Conservation (phyloP, 2,329 filamentous ascomycete genomes). For the Nannizziopsis barbatae region DNA sequence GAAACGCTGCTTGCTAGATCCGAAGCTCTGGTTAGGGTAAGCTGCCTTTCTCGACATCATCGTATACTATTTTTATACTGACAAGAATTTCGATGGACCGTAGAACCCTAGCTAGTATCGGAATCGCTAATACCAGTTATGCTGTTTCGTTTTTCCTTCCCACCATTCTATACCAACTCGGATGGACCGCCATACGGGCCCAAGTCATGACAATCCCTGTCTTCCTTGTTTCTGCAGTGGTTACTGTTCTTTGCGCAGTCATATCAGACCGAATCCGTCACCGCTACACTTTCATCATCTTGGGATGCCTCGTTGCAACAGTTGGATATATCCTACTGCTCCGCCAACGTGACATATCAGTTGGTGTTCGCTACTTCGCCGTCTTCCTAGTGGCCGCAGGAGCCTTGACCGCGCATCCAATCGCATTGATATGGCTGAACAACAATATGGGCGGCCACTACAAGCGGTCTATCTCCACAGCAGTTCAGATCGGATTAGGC, state of each 20-base stretch:
- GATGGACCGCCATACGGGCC: constrained; percentile 43
- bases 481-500: constrained; percentile 38
- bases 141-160: constrained; percentile 35
- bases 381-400: constrained; percentile 46
- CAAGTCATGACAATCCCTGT: constrained; percentile 44
- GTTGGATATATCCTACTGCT: constrained; percentile 48
- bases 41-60: neutral
- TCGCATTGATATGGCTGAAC: constrained; percentile 46
- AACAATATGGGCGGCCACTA: constrained; percentile 50
- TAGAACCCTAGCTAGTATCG: constrained; percentile 51
- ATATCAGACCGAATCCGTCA: constrained; percentile 42
- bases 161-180: constrained; percentile 40
- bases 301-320: constrained; percentile 40
- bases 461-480: constrained; percentile 45
- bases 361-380: constrained; percentile 44
- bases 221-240: constrained; percentile 52
- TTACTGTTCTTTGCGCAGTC: constrained; percentile 42
- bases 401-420: constrained; percentile 45
- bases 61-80: neutral
- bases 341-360: constrained; percentile 36
- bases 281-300: constrained; percentile 45
- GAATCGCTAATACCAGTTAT: constrained; percentile 43
- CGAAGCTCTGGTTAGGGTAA: constrained; percentile 24
- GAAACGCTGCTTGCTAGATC: constrained; percentile 39
- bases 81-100: constrained; percentile 15